These are phyloP conservation scores for Phytophthora nicotianae DNA, from an alignment of 352 stramenopile species.

Conservation along the genomic window DNA sequence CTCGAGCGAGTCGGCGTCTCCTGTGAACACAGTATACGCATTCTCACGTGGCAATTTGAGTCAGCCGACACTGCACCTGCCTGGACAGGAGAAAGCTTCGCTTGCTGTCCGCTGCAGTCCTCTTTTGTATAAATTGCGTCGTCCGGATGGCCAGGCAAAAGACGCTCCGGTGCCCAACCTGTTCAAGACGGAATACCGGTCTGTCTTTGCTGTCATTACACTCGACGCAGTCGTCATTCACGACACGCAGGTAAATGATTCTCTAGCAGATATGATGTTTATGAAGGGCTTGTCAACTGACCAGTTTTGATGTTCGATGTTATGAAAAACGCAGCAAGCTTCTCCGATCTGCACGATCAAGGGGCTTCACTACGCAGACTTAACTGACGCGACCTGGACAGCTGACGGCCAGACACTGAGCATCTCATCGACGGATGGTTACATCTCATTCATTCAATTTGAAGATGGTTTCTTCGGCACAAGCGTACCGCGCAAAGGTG, in stretches of 20 bases:
- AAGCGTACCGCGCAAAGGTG: conserved; percentile 34
- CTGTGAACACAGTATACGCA: conserved; percentile 91
- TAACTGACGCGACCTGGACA: conserved; percentile 95
- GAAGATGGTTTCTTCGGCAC: conserved; percentile 83
- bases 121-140: conserved; percentile 89
- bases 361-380: conserved; percentile 94
- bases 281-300: background rate
- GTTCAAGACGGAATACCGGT: conserved; percentile 82
- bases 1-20: conserved; percentile 39
- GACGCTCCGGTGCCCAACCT: conserved; percentile 47
- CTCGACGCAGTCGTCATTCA: conserved; percentile 95
- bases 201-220: conserved; percentile 94
- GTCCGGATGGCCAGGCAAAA: conserved; percentile 7
- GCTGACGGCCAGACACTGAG: conserved; percentile 90
- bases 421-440: conserved; percentile 95
- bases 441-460: conserved; percentile 95
- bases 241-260: conserved; percentile 85
- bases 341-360: conserved; percentile 90
- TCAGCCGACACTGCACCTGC: conserved; percentile 91
- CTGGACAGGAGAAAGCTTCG: conserved; percentile 92
- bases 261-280: background rate
- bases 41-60: conserved; percentile 94
- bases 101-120: conserved; percentile 94
- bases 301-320: background rate
- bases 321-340: conserved; percentile 45